A percentile compares a stretch with the other conserved stretches of the same genome.
phyloP scores from a whole-genome alignment of 2,329 filamentous ascomycete genomes.

The Tolypocladium album region DNA sequence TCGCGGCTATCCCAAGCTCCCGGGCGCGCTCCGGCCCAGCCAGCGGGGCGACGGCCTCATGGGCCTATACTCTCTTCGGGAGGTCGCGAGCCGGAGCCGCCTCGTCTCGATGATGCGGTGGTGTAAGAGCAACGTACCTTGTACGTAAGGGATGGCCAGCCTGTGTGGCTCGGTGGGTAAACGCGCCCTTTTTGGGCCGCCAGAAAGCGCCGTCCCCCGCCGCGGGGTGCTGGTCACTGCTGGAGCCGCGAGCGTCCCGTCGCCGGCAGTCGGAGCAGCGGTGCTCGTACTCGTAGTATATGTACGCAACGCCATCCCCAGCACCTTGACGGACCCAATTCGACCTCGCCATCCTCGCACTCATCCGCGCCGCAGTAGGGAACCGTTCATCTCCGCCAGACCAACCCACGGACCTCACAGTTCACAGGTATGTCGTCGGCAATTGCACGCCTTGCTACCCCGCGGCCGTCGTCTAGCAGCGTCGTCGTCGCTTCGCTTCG shows the following conservation, averaged over 20 bases:
- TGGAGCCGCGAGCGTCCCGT: not conserved
- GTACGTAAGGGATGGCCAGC: slow-evolving; percentile 1
- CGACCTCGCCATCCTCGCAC: not conserved
- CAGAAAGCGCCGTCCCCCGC: slow-evolving; percentile 1
- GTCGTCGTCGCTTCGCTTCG: slow-evolving; percentile 1
- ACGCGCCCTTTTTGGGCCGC: slow-evolving; percentile 1
- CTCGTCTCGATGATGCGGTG: not conserved
- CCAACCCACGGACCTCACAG: not conserved
- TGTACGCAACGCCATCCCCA: not conserved
- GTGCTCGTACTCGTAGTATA: not conserved
- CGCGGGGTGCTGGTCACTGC: not conserved
- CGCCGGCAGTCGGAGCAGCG: not conserved
- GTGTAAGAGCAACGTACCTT: slow-evolving; percentile 1
- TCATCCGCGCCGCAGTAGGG: not conserved
- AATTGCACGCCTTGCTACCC: slow-evolving; percentile 6
- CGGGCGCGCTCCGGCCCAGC: slow-evolving; percentile 1
- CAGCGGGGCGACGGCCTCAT: not conserved
- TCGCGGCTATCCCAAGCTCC: not conserved
- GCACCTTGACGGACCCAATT: not conserved
- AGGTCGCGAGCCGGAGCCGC: not conserved
- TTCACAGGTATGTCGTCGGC: slow-evolving; percentile 15
- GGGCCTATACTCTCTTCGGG: not conserved
- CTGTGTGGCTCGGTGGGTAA: not conserved
- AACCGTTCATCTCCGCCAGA: not conserved
- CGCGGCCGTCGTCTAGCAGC: slow-evolving; percentile 4